Conservation (phyloP, 768 basidiomycete species). For the Heimioporus sp. region DNA sequence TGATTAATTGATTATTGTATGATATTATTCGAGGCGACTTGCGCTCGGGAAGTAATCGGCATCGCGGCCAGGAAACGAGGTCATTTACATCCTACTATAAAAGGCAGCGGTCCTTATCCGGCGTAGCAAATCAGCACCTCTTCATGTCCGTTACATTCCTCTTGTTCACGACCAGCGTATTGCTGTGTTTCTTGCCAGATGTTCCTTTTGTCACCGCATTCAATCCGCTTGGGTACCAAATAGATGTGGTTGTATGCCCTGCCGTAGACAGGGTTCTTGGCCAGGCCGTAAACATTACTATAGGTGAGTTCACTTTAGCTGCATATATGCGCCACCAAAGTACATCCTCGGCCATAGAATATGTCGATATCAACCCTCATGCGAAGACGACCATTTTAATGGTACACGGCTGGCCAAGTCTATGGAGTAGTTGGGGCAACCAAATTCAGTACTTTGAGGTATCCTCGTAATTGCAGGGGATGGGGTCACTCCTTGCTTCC, state of each 20-base stretch:
- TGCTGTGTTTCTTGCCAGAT: background rate
- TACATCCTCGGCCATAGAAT: conserved; percentile 39
- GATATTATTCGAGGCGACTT: too few species aligned
- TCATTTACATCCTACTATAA: background rate
- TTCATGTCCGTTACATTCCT: conserved; percentile 1
- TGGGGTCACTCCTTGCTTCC: too few species aligned
- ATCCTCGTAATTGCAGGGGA: background rate
- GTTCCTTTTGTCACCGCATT: conserved; percentile 23
- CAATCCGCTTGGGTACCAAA: conserved; percentile 36
- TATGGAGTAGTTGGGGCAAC: conserved; percentile 74
- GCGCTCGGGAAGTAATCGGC: too few species aligned
- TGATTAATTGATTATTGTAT: too few species aligned
- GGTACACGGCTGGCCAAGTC: conserved; percentile 78
- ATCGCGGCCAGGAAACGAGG: too few species aligned
- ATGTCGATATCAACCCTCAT: conserved; percentile 58
- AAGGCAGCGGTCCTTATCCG: background rate
- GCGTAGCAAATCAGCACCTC: background rate
- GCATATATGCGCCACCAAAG: conserved; percentile 1
- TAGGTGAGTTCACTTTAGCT: conserved; percentile 39
- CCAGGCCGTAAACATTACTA: conserved; percentile 36
- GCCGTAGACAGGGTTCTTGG: conserved; percentile 39
- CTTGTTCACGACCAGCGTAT: background rate
- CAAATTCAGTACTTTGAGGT: conserved; percentile 70
- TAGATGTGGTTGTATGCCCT: conserved; percentile 37
- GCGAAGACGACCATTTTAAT: conserved; percentile 55